phyloP scores from a whole-genome alignment of 176 grass and related monocot genomes.

The Elaeis guineensis region DNA sequence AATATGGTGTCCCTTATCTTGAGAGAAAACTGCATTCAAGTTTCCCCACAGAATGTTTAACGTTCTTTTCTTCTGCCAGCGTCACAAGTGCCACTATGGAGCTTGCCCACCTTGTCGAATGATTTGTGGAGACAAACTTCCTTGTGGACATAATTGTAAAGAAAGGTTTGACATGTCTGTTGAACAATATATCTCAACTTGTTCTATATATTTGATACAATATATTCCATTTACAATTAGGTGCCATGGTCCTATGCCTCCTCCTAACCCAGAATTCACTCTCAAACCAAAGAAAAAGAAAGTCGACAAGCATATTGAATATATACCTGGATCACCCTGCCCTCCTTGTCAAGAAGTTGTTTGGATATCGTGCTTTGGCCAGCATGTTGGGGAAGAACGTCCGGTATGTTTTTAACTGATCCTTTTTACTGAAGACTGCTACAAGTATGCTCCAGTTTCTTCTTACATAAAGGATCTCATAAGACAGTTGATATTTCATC shows the following conservation, averaged over 20 bases:
- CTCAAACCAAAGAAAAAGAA: constrained; percentile 79
- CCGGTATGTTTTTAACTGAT: constrained; percentile 42
- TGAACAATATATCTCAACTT: too few species aligned
- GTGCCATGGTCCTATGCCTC: constrained; percentile 81
- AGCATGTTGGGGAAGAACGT: constrained; percentile 82
- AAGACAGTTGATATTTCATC: constrained; percentile 1
- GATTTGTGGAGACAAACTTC: constrained; percentile 56
- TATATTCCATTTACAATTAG: constrained; percentile 25
- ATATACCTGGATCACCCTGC: constrained; percentile 60
- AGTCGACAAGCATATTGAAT: constrained; percentile 51
- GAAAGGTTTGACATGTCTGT: constrained; percentile 37
- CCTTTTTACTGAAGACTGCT: too few species aligned
- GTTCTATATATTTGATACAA: not conserved
- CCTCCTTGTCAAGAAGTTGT: constrained; percentile 81
- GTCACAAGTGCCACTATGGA: constrained; percentile 97
- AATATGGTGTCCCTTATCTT: too few species aligned
- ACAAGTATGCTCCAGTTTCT: too few species aligned
- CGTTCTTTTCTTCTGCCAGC: constrained; percentile 37
- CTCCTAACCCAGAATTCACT: constrained; percentile 83
- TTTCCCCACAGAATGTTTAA: too few species aligned
- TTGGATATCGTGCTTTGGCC: constrained; percentile 70
- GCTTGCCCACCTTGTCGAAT: constrained; percentile 90
- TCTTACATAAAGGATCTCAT: not conserved
- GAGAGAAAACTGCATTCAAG: too few species aligned
- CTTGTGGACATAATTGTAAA: constrained; percentile 92